Evolutionary conservation across 495 filamentous ascomycete genomes (phyloP), one percentile per base, ranked within the genome.

Genomic region (Penicillium turbatum): DNA sequence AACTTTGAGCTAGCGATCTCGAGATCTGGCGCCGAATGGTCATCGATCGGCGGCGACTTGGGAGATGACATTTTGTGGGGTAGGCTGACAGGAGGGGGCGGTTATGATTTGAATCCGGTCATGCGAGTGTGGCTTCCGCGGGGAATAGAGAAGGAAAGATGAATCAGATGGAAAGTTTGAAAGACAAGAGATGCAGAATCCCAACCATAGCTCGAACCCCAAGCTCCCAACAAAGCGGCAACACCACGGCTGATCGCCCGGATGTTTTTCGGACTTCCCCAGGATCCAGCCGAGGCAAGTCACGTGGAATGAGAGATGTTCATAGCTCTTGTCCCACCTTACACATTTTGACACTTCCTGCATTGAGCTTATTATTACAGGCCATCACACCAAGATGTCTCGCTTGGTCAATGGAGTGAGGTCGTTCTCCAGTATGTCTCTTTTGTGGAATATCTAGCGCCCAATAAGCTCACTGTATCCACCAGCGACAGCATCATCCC

Each of bases 1-100:
- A 93, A 81, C 60, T 88, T 77, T 61, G 87, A 80, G 50, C 88
- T 88, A 13, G 89, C 72, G 52, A 95, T 92, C 66, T 89, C 86
- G 52, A 95, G 72, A 68, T 95, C 90, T 27, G 90, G 90, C 60
- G 89, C 86, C 27, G 84, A 71, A n/a, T 69, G 59, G 31, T 63
- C 60, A 42, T 65, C 62, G 49, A 57, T 54, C 26, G 70, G 55
- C 34, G 63, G 46, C 17, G 69, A 38, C 53, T 75, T 74, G 11
- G 68, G 56, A 26, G 70, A 60, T 41, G 72, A 56, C 72, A 74
- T 77, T 34, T 39, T 65, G 36, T 12, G 38, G 37, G 56, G 30
- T 21, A 24, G 21, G 37, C 31, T 21, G 47, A 19, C 24, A 41
- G 32, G 15, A 31, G 35, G 34, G 50, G 42, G 48, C n/a, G 52